phyloP scores from a whole-genome alignment of 2,329 filamentous ascomycete genomes.

The Colletotrichum endophyticum region DNA sequence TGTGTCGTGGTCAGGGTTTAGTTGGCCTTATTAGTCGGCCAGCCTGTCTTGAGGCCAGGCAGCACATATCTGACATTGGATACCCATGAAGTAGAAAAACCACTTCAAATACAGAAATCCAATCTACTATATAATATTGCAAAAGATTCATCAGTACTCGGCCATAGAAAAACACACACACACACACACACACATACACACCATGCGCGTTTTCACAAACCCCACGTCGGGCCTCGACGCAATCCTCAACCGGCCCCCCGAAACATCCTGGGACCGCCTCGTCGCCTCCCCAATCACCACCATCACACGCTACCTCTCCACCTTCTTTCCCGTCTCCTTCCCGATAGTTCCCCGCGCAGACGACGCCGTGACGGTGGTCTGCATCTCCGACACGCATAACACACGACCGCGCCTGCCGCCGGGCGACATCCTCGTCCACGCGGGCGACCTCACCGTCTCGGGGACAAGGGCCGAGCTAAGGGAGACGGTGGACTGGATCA shows the following conservation, averaged over 20 bases:
- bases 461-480: constrained; percentile 46
- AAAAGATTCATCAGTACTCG: background rate
- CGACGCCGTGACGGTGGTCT: constrained; percentile 32
- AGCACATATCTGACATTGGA: background rate
- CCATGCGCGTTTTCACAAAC: background rate
- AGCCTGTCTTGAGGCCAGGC: background rate
- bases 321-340: background rate
- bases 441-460: constrained; percentile 51
- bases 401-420: constrained; percentile 37
- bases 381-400: constrained; percentile 52
- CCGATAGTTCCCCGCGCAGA: background rate
- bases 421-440: constrained; percentile 52
- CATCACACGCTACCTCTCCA: background rate
- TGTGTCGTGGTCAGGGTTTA: background rate
- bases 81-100: background rate
- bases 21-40: background rate
- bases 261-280: background rate
- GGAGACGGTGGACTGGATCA: constrained; percentile 45
- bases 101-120: background rate
- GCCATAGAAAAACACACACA: background rate
- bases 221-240: background rate
- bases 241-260: background rate
- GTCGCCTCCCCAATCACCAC: background rate
- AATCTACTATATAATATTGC: background rate
- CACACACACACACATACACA: background rate